phyloP scores from a whole-genome alignment of 1,284 basidiomycete genomes.

The Papiliotrema flavescens region DNA sequence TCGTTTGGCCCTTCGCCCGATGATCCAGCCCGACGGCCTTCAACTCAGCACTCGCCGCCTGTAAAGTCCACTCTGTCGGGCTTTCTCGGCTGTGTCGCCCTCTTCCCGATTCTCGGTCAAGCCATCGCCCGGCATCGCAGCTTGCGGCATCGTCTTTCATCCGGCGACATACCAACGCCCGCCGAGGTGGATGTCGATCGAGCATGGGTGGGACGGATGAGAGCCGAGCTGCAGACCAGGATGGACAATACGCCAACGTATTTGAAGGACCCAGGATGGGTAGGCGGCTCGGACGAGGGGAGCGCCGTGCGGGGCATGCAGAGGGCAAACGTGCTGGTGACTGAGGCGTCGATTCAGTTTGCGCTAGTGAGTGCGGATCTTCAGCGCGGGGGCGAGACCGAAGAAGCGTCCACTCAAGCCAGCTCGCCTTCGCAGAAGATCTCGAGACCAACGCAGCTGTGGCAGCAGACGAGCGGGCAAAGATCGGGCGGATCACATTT shows the following conservation, averaged over 20 bases:
- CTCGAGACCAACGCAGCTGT: conserved; percentile 16
- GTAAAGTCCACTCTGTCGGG: conserved; percentile 19
- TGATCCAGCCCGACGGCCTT: background rate
- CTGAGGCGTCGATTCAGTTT: conserved; percentile 38
- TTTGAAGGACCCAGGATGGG: conserved; percentile 11
- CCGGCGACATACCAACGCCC: background rate
- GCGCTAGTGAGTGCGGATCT: conserved; percentile 28
- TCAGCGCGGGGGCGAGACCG: background rate
- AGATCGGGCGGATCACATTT: conserved; percentile 19
- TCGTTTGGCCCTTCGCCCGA: conserved; percentile 14
- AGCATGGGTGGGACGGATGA: conserved; percentile 7
- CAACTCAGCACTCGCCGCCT: no score
- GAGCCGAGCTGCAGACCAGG: conserved; percentile 4
- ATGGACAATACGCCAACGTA: conserved; percentile 3
- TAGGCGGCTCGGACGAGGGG: conserved; percentile 11
- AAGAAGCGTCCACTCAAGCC: background rate
- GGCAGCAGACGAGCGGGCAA: conserved; percentile 15
- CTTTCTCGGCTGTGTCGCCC: conserved; percentile 33
- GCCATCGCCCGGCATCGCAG: conserved; percentile 36
- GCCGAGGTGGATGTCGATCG: conserved; percentile 2
- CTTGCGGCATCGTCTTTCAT: conserved; percentile 5
- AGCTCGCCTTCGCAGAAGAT: conserved; percentile 25
- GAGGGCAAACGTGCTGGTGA: conserved; percentile 40
- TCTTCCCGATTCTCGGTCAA: conserved; percentile 39
- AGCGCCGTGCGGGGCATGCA: conserved; percentile 36